Base-by-base conservation (phyloP, 2,329 filamentous ascomycete genomes). In the Paraphoma sp. region DNA sequence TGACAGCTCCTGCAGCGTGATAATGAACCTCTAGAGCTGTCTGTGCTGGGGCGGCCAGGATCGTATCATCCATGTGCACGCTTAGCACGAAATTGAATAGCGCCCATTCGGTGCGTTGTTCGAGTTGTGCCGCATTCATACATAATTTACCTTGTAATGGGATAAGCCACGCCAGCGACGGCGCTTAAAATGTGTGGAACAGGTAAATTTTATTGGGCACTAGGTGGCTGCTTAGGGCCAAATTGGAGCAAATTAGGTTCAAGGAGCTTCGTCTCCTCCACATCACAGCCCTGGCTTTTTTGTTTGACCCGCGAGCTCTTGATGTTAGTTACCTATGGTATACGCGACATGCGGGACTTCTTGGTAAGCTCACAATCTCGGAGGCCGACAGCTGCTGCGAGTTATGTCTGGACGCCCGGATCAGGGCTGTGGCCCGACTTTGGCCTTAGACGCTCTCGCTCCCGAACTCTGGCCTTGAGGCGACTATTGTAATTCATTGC, bases 171-270 rank as follows among this genome's bases (percentile, higher is more conserved):
- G 31, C 47, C 51, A 54, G 46, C 54, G 59, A 60, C 59, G 63
- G 70, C 71, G 71, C 70, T 63, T 72, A 73, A 73, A 73, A 67
- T 68, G 64, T 59, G 59, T 63, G 31, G 50, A 57, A 53, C 52
- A 38, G 60, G 59, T 36, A 60, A 44, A 45, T 44, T n/a, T 23
- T 14, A 63, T 60, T 63, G 64, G 63, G 48, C 56, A 53, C 60
- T 63, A 68, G 63, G 60, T 30, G 43, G 40, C 40, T 23, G 46
- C 51, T 56, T 48, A 50, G n/a, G 56, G 57, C 48, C 31, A n/a
- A 67, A 53, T 59, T 11, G 57, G 33, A 58, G 33, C 64, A 63
- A 70, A 70, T 68, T 64, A 38, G 53, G 64, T 56, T 18, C 51
- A 58, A 51, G 10, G 16, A 29, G 40, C 41, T 53, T 45, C 46